Evolutionary conservation across 2,329 filamentous ascomycete species (phyloP).

Genomic region (Xylaria sp.): DNA sequence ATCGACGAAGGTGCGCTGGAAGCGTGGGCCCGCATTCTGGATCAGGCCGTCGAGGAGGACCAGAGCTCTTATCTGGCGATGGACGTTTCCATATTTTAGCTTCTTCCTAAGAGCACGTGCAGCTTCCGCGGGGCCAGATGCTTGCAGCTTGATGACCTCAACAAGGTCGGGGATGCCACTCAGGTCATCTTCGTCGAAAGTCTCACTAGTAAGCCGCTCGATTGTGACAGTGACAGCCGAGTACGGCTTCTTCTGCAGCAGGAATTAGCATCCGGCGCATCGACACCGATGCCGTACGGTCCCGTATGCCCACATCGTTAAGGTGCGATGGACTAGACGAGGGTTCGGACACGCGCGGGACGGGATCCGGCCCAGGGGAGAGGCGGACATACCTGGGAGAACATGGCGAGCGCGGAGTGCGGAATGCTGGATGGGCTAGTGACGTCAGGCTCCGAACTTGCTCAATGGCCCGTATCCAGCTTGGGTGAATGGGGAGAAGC

Average conservation of each 20-base stretch:
- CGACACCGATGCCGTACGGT: neutral
- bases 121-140: constrained; percentile 84
- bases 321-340: neutral
- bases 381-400: constrained; percentile 27
- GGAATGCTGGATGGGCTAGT: constrained; percentile 10
- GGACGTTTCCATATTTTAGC: constrained; percentile 96
- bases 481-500: neutral
- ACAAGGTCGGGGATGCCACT: constrained; percentile 92
- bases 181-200: constrained; percentile 88
- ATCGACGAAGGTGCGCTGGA: constrained; percentile 86
- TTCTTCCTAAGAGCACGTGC: constrained; percentile 95
- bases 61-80: constrained; percentile 87
- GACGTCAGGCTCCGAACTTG: constrained; percentile 18
- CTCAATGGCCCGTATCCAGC: neutral
- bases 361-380: neutral
- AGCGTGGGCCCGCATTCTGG: constrained; percentile 87
- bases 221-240: constrained; percentile 92
- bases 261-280: constrained; percentile 3
- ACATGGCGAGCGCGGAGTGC: constrained; percentile 23
- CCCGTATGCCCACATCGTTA: neutral
- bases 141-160: constrained; percentile 90
- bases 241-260: constrained; percentile 77
- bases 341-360: neutral
- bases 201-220: constrained; percentile 86
- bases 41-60: constrained; percentile 91